A percentile compares a stretch with the other conserved stretches of the same genome.
phyloP scores from a whole-genome alignment of 305 asterid genomes.

The Fraxinus latifolia region DNA sequence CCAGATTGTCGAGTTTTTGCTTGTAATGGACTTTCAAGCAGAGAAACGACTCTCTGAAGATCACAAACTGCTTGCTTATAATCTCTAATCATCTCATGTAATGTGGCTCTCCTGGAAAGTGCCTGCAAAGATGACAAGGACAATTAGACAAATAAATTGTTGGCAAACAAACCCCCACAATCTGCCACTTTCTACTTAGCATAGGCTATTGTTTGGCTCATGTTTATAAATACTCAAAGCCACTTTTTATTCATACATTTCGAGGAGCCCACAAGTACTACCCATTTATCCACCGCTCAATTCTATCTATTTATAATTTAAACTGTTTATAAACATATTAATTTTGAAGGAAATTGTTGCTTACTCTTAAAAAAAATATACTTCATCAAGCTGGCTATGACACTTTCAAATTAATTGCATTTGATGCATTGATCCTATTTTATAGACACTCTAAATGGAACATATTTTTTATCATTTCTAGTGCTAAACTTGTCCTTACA shows the following conservation, averaged over 20 bases:
- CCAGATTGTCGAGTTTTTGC: slow-evolving; percentile 36
- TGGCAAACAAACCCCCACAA: background rate
- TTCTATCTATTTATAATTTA: background rate
- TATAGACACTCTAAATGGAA: background rate
- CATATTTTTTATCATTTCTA: background rate
- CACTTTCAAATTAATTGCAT: background rate
- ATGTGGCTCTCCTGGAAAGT: slow-evolving; percentile 82
- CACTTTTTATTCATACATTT: background rate
- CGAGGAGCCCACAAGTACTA: background rate
- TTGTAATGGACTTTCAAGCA: slow-evolving; percentile 58
- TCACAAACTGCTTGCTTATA: slow-evolving; percentile 72
- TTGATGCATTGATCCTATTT: background rate
- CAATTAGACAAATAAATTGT: background rate
- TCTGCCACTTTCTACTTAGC: background rate
- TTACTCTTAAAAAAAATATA: background rate
- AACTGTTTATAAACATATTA: background rate
- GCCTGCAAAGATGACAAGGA: slow-evolving; percentile 51
- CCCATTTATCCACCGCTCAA: background rate
- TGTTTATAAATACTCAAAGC: background rate
- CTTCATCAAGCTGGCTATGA: background rate
- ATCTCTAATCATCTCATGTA: slow-evolving; percentile 86
- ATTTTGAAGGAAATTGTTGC: background rate
- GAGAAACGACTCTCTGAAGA: slow-evolving; percentile 60
- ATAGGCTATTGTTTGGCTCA: background rate
- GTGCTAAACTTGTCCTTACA: background rate